Evolutionary conservation across 179 eudicot species (phyloP).

Genomic region (Gypsophila paniculata): DNA sequence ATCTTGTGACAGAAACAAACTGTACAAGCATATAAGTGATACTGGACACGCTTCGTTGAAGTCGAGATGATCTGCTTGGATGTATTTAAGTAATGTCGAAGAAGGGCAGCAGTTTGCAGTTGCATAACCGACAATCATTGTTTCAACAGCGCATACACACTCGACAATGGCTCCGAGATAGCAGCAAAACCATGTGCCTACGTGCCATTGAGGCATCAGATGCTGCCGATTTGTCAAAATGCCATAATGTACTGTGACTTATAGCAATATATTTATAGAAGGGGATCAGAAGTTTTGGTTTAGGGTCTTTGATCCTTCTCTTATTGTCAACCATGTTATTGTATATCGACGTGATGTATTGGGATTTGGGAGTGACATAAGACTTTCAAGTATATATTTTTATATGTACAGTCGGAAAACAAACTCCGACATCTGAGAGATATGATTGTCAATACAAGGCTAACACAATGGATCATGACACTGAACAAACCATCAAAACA

Average conservation of each 20-base stretch:
- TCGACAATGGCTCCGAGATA: neutral
- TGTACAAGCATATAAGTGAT: constrained; percentile 74
- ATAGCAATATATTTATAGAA: neutral
- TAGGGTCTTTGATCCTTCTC: too few species aligned
- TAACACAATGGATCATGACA: too few species aligned
- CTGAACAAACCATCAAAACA: too few species aligned
- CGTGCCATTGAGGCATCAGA: neutral
- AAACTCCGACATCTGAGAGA: too few species aligned
- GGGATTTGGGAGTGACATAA: too few species aligned
- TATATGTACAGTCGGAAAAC: too few species aligned
- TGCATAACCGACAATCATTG: neutral
- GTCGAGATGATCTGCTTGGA: constrained; percentile 35
- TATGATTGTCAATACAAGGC: too few species aligned
- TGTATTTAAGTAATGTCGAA: neutral
- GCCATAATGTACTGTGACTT: neutral
- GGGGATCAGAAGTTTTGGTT: neutral
- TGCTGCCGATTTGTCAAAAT: neutral
- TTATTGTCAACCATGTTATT: too few species aligned
- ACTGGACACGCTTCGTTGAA: constrained; percentile 76
- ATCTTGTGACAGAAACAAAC: constrained; percentile 48
- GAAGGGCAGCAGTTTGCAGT: neutral
- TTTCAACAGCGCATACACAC: neutral
- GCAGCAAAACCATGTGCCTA: neutral
- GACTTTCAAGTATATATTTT: too few species aligned
- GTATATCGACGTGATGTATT: too few species aligned